Evolutionary conservation across 2,329 filamentous ascomycete species (phyloP).

Genomic region (Trichophyton schoenleinii): DNA sequence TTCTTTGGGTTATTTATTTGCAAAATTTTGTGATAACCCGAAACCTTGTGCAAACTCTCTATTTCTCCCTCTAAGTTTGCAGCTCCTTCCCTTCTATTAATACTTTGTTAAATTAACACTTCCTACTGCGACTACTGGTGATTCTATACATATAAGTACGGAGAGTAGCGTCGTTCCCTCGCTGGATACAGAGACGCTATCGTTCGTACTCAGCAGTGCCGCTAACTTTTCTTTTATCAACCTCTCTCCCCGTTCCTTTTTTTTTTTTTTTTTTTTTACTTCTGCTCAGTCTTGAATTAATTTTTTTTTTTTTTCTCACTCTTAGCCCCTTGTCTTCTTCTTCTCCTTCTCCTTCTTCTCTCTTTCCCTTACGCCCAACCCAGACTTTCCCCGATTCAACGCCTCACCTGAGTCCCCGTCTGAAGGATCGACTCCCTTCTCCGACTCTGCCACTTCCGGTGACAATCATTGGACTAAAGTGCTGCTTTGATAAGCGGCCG

Average conservation of each 20-base stretch:
- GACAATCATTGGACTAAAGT: conserved; percentile 1
- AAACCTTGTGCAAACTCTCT: conserved; percentile 2
- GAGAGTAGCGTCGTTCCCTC: background rate
- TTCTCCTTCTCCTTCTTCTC: background rate
- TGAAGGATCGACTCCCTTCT: background rate
- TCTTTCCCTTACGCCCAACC: background rate
- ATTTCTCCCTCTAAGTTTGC: background rate
- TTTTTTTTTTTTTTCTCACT: background rate
- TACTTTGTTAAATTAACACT: background rate
- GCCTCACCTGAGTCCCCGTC: background rate
- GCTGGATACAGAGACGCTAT: background rate
- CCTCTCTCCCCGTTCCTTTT: conserved; percentile 1
- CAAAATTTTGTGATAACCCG: background rate
- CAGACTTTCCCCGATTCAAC: background rate
- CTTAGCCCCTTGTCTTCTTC: background rate
- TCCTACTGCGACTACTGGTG: background rate
- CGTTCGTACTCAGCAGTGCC: background rate
- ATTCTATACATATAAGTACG: conserved; percentile 1
- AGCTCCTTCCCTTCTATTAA: background rate
- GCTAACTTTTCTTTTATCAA: conserved; percentile 1
- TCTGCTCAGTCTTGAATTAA: background rate
- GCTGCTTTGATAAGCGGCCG: background rate
- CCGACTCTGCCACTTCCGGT: background rate
- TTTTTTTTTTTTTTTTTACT: conserved; percentile 6
- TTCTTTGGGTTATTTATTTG: background rate